phyloP scores from a whole-genome alignment of 495 filamentous ascomycete genomes.

The Neurospora discreta region DNA sequence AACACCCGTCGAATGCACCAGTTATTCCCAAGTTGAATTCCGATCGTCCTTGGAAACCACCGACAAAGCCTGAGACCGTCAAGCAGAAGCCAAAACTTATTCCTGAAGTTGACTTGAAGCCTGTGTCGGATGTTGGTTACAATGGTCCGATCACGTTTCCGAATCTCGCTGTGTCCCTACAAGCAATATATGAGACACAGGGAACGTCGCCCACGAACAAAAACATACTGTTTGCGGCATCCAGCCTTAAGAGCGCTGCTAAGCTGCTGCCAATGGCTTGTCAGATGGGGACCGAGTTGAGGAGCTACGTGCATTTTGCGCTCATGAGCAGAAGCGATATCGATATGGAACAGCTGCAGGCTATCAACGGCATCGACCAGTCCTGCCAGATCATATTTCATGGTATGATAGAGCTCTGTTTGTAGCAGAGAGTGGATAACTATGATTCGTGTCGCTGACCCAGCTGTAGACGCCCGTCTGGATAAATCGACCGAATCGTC shows the following conservation, averaged over 20 bases:
- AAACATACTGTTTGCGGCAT: slow-evolving; percentile 48
- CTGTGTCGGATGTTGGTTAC: slow-evolving; percentile 14
- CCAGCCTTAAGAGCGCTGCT: slow-evolving; percentile 44
- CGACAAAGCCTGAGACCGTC: background rate
- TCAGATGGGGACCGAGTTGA: slow-evolving; percentile 44
- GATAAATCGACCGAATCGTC: slow-evolving; percentile 40
- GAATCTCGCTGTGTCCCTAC: slow-evolving; percentile 26
- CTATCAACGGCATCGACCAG: slow-evolving; percentile 45
- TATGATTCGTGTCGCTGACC: background rate
- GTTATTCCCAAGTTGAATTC: slow-evolving; percentile 13
- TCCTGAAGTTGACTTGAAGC: background rate
- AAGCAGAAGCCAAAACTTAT: background rate
- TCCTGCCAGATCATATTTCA: slow-evolving; percentile 47
- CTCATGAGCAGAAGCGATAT: slow-evolving; percentile 46
- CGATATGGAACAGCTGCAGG: slow-evolving; percentile 36
- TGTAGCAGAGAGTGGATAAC: background rate
- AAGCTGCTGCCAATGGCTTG: slow-evolving; percentile 49
- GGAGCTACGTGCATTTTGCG: slow-evolving; percentile 49
- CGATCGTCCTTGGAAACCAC: slow-evolving; percentile 2
- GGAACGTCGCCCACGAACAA: slow-evolving; percentile 31
- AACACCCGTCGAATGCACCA: slow-evolving; percentile 8
- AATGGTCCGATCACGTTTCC: slow-evolving; percentile 29
- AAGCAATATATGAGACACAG: slow-evolving; percentile 26
- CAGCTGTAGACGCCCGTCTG: slow-evolving; percentile 40
- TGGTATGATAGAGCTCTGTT: slow-evolving; percentile 19